Evolutionary conservation across 169 alveolate genomes (phyloP).

Genomic region (Perkinsus chesapeaki): DNA sequence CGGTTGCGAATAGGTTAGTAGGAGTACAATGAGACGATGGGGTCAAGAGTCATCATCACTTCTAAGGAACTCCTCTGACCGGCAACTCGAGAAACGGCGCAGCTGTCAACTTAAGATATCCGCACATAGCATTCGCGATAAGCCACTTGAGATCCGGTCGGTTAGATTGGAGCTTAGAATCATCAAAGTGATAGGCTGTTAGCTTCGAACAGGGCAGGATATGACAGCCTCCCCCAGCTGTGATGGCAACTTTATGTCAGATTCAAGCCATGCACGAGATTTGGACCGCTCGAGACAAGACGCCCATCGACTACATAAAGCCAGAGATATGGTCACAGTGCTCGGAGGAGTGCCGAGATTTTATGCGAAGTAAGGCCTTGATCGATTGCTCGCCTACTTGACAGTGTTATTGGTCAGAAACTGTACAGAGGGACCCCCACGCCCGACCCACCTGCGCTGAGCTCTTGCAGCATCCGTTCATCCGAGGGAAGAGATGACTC

Average conservation of each 20-base stretch:
- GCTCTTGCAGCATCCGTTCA: neutral
- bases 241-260: neutral
- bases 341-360: neutral
- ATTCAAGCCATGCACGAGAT: neutral
- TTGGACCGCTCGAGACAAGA: neutral
- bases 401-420: neutral
- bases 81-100: no score
- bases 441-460: conserved; percentile 1
- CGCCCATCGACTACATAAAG: neutral
- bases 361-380: neutral
- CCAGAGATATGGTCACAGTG: neutral
- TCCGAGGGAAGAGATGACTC: neutral
- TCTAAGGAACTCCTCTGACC: no score
- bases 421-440: neutral
- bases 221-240: no score
- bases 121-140: no score
- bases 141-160: no score
- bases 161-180: no score
- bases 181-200: no score
- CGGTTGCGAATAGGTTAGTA: no score
- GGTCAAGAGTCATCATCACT: no score
- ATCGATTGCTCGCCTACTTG: neutral
- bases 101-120: no score
- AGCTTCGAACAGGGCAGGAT: no score
- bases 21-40: no score